Conservation (phyloP, 345 rosid species). For the Heritiera littoralis region DNA sequence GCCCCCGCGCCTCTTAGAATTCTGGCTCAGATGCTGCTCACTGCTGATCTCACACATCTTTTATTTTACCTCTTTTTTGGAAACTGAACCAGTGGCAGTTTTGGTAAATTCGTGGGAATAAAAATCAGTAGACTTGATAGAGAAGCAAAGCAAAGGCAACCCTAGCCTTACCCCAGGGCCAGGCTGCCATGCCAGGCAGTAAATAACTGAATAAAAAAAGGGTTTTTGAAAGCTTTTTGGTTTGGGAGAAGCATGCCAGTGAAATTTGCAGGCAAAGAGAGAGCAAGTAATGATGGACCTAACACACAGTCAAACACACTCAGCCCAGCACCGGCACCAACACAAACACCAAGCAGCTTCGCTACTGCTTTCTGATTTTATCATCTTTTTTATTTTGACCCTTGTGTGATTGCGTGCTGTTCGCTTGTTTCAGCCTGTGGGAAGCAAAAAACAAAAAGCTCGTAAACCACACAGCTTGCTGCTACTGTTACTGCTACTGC, state of each 20-base stretch:
- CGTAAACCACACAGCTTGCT: background rate
- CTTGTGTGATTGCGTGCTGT: slow-evolving; percentile 36
- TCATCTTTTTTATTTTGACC: background rate
- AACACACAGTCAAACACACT: slow-evolving; percentile 8
- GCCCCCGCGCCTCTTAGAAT: too few species aligned
- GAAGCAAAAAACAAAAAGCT: background rate
- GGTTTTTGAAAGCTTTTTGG: background rate
- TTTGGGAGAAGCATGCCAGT: slow-evolving; percentile 27
- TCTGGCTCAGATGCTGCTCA: background rate
- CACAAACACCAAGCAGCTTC: background rate
- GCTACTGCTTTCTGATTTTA: background rate
- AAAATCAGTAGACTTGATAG: slow-evolving; percentile 19
- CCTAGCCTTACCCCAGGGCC: too few species aligned
- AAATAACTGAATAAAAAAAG: background rate
- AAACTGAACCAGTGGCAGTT: slow-evolving; percentile 22
- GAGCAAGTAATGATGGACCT: slow-evolving; percentile 36
- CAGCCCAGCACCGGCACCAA: background rate
- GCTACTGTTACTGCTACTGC: background rate
- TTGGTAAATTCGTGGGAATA: slow-evolving; percentile 12
- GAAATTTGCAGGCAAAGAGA: slow-evolving; percentile 20
- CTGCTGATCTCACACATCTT: slow-evolving; percentile 10
- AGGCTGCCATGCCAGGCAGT: too few species aligned
- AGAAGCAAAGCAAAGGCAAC: slow-evolving; percentile 26
- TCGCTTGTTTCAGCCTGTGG: background rate
- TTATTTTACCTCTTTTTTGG: slow-evolving; percentile 18